phyloP scores from a whole-genome alignment of 805 yeast species.

The Metschnikowia amazonensis region DNA sequence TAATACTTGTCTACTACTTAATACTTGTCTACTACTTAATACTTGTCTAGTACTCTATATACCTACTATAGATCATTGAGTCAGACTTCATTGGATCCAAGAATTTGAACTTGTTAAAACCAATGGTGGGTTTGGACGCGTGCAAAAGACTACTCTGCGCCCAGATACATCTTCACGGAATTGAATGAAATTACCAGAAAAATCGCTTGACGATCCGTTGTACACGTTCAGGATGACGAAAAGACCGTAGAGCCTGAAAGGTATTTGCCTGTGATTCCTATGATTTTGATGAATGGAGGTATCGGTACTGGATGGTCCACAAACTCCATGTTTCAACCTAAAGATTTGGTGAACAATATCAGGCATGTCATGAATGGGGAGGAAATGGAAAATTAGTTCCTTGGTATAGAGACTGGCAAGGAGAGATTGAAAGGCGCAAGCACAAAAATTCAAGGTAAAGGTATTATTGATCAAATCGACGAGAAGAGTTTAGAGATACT shows the following conservation, averaged over 20 bases:
- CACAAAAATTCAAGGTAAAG: slow-evolving; percentile 74
- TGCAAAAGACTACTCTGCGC: slow-evolving; percentile 96
- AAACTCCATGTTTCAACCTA: slow-evolving; percentile 83
- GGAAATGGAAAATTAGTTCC: slow-evolving; percentile 70
- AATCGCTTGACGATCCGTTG: slow-evolving; percentile 74
- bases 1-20: no score
- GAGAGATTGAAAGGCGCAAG: slow-evolving; percentile 61
- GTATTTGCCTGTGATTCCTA: slow-evolving; percentile 92
- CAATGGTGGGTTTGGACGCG: slow-evolving; percentile 96
- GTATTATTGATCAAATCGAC: slow-evolving; percentile 77
- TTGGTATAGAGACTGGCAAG: slow-evolving; percentile 96
- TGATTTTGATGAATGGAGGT: slow-evolving; percentile 96
- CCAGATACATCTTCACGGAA: slow-evolving; percentile 92
- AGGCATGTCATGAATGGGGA: slow-evolving; percentile 70
- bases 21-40: no score
- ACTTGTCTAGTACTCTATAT: no score
- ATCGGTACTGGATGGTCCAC: slow-evolving; percentile 99
- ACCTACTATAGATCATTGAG: no score
- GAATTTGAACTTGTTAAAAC: slow-evolving; percentile 76
- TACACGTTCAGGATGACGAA: slow-evolving; percentile 85
- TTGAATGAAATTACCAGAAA: slow-evolving; percentile 69
- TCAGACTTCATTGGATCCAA: slow-evolving; percentile 90
- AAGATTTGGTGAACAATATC: slow-evolving; percentile 73
- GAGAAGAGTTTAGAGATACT: slow-evolving; percentile 79
- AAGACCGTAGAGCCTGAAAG: slow-evolving; percentile 92